phyloP scores from a whole-genome alignment of 768 basidiomycete genomes.

The Russula olivacea region DNA sequence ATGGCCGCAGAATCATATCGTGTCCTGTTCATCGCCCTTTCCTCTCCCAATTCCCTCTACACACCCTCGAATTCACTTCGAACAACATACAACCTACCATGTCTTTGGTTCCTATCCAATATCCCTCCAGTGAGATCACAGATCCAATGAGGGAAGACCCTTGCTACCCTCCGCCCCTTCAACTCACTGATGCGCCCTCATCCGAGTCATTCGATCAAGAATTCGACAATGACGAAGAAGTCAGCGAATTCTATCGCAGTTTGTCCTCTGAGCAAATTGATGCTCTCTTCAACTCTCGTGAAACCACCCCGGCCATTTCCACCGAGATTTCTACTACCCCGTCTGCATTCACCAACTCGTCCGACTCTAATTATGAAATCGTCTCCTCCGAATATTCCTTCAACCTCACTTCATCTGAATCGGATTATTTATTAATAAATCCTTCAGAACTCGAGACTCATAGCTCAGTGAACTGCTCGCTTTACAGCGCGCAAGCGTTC shows the following conservation, averaged over 20 bases:
- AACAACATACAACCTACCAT: not conserved
- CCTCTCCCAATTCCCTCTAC: not conserved
- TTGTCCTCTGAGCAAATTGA: not conserved
- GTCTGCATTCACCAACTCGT: not conserved
- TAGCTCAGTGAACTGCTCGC: too few species aligned
- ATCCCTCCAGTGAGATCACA: not conserved
- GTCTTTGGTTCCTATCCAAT: not conserved
- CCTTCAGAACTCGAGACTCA: not conserved
- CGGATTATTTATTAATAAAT: not conserved
- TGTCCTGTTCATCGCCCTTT: not conserved
- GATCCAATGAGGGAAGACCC: not conserved
- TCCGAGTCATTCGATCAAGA: not conserved
- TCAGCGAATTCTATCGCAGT: too few species aligned
- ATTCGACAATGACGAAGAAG: not conserved
- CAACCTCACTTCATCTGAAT: not conserved
- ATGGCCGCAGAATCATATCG: not conserved
- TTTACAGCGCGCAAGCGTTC: too few species aligned
- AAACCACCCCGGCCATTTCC: not conserved
- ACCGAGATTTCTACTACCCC: not conserved
- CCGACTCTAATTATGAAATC: not conserved
- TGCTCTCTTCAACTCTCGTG: not conserved
- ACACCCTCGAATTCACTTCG: not conserved
- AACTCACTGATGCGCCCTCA: not conserved
- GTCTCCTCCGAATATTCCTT: not conserved
- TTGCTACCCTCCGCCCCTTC: not conserved